Percentiles rank a stretch among this genome's conserved stretches.
Evolutionary conservation across 2,329 filamentous ascomycete genomes (phyloP).

Genomic region (Colletotrichum simmondsii): DNA sequence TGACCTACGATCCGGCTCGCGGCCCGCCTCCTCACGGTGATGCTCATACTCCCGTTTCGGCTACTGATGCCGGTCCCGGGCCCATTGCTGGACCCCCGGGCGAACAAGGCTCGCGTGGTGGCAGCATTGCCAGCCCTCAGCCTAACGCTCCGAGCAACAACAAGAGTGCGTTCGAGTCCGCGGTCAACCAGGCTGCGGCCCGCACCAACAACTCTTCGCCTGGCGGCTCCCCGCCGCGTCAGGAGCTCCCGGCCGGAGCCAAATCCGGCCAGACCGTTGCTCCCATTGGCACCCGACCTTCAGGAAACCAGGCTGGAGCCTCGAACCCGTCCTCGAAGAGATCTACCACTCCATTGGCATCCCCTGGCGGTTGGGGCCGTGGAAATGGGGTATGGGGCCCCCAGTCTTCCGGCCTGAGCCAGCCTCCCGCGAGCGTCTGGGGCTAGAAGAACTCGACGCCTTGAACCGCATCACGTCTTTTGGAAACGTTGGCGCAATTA

Average conservation of each 20-base stretch:
- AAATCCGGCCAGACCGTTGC: conserved; percentile 77
- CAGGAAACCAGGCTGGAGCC: conserved; percentile 61
- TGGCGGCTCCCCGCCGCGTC: conserved; percentile 80
- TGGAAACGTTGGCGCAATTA: conserved; percentile 12
- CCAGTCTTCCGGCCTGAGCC: conserved; percentile 79
- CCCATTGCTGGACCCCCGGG: conserved; percentile 61
- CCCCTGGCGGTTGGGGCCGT: conserved; percentile 85
- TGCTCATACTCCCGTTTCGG: conserved; percentile 54
- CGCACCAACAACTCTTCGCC: conserved; percentile 88
- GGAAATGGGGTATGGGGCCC: conserved; percentile 84
- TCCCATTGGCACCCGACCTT: conserved; percentile 91
- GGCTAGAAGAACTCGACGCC: conserved; percentile 63
- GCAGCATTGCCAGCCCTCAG: conserved; percentile 87
- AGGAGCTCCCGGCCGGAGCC: conserved; percentile 64
- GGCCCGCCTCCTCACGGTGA: conserved; percentile 59
- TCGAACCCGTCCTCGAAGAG: conserved; percentile 72
- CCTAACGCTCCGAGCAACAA: conserved; percentile 66
- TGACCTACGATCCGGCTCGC: conserved; percentile 72
- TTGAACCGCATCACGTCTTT: not conserved
- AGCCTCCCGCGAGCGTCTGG: conserved; percentile 92
- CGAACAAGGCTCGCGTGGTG: conserved; percentile 74
- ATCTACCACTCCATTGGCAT: conserved; percentile 90
- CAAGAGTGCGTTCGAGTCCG: conserved; percentile 70
- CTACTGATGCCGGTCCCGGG: conserved; percentile 48
- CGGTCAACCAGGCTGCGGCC: conserved; percentile 76